Evolutionary conservation across 306 rosid genomes (phyloP), one percentile per base, ranked within the genome.

Genomic region (Cucurbita maxima): DNA sequence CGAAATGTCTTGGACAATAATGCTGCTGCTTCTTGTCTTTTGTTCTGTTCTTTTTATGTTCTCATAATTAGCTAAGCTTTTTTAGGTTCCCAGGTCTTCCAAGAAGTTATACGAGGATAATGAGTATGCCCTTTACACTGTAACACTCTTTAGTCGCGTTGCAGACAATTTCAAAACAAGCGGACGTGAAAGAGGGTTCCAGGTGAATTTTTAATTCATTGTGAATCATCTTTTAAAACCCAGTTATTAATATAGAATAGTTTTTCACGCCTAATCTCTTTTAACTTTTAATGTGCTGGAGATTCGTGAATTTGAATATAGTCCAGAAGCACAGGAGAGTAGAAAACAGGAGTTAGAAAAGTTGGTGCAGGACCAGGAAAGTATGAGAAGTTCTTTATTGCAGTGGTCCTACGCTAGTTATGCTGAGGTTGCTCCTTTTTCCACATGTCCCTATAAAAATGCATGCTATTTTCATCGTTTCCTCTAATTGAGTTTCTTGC

Each of bases 331-430:
- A 76, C 92, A 87, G 50, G 98, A 90, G 78, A 79, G 77, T 54
- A 77, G 87, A 76, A 90, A 90, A 86, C 87, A 81, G 78, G 96
- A 92, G 84, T 80, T 88, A 57, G 92, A 89, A 71, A 88, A 87
- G 83, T 78, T 92, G 86, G 50, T 87, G 71, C 92, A 83, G 75
- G 98, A 87, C 81, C 96, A 88, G 83, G 96, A 88, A 82, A 87
- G 74, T 82, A 77, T 92, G 78, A 87, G 89, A 82, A 81, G 87
- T 86, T 90, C 96, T 81, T 86, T 90, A 64, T 76, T 92, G 85
- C 96, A 90, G 64, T 92, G 98, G 98, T 90, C 92, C 79, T 87
- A 84, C 51, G 84, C 92, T 72, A 92, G 98, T 82, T 92, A 92
- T 44, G 98, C 96, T 55, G 98, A 92, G 96, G 96, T 90, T 81